Conservation (phyloP, 2,329 filamentous ascomycete genomes). For the Canariomyces notabilis region DNA sequence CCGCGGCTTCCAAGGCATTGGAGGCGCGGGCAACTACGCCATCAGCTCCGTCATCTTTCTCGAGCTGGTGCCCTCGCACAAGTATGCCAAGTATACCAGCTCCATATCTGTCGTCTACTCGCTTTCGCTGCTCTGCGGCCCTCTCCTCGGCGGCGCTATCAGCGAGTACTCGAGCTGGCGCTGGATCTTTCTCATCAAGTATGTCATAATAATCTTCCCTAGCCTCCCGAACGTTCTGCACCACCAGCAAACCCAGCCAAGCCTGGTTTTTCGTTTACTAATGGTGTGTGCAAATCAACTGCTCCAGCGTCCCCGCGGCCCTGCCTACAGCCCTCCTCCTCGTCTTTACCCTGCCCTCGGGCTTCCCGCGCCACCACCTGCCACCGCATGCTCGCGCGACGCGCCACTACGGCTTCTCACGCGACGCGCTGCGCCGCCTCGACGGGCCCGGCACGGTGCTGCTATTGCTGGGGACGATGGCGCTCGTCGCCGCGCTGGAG, state of each 20-base stretch:
- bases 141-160: conserved; percentile 41
- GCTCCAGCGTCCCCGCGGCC: not conserved
- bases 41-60: conserved; percentile 35
- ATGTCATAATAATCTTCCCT: conserved; percentile 11
- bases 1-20: conserved; percentile 40
- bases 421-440: not conserved
- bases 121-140: conserved; percentile 38
- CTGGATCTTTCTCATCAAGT: conserved; percentile 47
- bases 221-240: not conserved
- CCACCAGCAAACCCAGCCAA: too few relatives aligned
- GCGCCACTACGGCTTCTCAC: not conserved
- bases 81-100: conserved; percentile 31
- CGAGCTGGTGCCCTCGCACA: conserved; percentile 32
- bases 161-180: conserved; percentile 37
- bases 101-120: conserved; percentile 36
- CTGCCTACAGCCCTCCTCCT: not conserved
- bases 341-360: not conserved
- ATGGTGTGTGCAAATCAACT: not conserved
- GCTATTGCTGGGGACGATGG: not conserved
- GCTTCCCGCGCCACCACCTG: not conserved
- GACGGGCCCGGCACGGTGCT: not conserved
- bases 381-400: not conserved
- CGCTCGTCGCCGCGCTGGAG: not conserved
- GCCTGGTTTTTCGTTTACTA: not conserved
- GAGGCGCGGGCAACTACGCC: conserved; percentile 43